Percentiles rank a stretch among this genome's conserved stretches.
phyloP scores from a whole-genome alignment of 1,284 basidiomycete genomes.

The Ustilago loliicola region DNA sequence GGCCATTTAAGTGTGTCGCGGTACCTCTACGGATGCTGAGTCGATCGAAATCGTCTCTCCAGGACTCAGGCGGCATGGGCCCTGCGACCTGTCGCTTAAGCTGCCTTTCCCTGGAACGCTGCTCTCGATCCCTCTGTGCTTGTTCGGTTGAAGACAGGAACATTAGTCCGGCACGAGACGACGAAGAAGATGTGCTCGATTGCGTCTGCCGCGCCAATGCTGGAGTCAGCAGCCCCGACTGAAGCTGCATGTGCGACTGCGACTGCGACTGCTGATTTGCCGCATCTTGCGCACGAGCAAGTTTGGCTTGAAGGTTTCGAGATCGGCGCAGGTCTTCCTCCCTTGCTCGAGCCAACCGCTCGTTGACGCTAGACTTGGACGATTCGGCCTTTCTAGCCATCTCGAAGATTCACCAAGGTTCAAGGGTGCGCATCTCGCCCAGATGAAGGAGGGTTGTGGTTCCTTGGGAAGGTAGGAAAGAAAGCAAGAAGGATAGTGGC shows the following conservation, averaged over 20 bases:
- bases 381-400: constrained; percentile 21
- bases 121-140: constrained; percentile 31
- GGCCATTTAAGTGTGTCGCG: constrained; percentile 1
- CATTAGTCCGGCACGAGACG: constrained; percentile 38
- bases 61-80: constrained; percentile 49
- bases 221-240: neutral
- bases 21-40: constrained; percentile 27
- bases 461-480: no score
- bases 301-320: constrained; percentile 39
- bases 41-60: constrained; percentile 47
- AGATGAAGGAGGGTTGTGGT: neutral
- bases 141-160: constrained; percentile 34
- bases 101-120: constrained; percentile 22
- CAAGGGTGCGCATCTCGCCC: neutral
- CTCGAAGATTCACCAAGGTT: neutral
- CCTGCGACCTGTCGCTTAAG: constrained; percentile 50
- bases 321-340: constrained; percentile 38
- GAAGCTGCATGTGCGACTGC: neutral
- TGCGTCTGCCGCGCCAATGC: neutral
- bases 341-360: constrained; percentile 36
- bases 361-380: constrained; percentile 35
- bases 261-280: neutral
- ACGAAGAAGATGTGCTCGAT: constrained; percentile 7
- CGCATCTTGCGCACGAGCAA: constrained; percentile 20
- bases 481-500: neutral